Conservation (phyloP, 73 alveolate genomes). For the Paramecium primaurelia region DNA sequence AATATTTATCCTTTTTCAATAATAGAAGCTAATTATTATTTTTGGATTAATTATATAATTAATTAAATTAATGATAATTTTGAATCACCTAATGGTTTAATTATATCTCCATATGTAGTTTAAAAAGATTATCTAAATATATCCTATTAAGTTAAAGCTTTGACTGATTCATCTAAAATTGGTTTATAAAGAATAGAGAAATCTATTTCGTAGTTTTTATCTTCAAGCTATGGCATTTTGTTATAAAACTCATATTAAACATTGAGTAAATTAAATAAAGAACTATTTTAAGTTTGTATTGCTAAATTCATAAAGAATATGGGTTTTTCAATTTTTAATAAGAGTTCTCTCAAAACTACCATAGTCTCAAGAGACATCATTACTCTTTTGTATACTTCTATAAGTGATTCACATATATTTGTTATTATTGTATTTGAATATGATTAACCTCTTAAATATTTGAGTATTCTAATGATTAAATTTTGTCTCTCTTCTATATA, state of each 20-base stretch:
- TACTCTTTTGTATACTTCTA: not conserved
- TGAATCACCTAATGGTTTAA: constrained; percentile 2
- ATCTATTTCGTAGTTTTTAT: not conserved
- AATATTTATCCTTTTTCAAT: not conserved
- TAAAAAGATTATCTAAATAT: not conserved
- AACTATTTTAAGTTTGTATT: not conserved
- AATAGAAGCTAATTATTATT: not conserved
- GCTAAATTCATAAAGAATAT: not conserved
- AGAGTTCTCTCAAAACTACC: not conserved
- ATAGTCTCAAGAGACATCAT: not conserved
- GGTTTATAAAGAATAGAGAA: not conserved
- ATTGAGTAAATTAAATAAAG: not conserved
- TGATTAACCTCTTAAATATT: not conserved
- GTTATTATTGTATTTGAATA: not conserved
- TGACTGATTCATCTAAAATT: not conserved
- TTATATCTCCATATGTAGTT: not conserved
- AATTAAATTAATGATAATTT: not conserved
- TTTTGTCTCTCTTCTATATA: not conserved
- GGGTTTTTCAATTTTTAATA: not conserved
- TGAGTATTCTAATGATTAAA: not conserved
- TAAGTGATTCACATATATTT: not conserved
- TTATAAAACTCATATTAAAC: not conserved
- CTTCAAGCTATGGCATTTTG: not conserved
- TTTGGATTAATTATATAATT: not conserved
- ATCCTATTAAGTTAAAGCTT: not conserved